phyloP scores from a whole-genome alignment of 1,139 yeast genomes.

The Blastobotrys petasosporus region DNA sequence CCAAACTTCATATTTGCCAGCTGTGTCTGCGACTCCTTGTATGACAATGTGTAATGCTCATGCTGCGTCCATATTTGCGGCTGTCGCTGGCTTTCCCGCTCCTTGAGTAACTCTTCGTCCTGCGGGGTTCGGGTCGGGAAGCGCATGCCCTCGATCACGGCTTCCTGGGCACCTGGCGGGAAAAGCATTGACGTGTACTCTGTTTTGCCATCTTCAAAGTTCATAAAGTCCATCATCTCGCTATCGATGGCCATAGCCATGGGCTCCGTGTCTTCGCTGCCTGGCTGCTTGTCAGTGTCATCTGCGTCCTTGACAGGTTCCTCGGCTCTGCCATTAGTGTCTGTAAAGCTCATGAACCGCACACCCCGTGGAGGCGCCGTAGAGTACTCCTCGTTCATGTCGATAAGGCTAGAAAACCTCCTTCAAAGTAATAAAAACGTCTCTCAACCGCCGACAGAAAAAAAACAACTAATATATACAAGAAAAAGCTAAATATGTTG shows the following conservation, averaged over 20 bases:
- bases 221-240: conserved; percentile 16
- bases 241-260: conserved; percentile 7
- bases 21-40: conserved; percentile 19
- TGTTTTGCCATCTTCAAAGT: conserved; percentile 6
- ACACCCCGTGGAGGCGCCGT: too few species aligned
- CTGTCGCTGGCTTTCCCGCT: neutral
- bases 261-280: neutral
- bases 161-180: conserved; percentile 8
- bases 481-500: too few species aligned
- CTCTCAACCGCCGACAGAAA: too few species aligned
- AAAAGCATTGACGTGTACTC: conserved; percentile 3
- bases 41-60: conserved; percentile 8
- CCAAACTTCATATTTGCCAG: conserved; percentile 21
- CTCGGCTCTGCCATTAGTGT: too few species aligned
- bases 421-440: too few species aligned
- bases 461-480: too few species aligned
- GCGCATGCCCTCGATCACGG: conserved; percentile 2
- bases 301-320: too few species aligned
- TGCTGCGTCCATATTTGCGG: neutral
- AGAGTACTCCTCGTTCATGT: too few species aligned
- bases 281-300: neutral
- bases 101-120: neutral
- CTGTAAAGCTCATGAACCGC: too few species aligned
- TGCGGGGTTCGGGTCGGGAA: neutral
- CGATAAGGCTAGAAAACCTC: too few species aligned